Percentiles rank a stretch among this genome's conserved stretches.
phyloP scores from a whole-genome alignment of 495 filamentous ascomycete species.

The Aspergillus incahuasiensis region DNA sequence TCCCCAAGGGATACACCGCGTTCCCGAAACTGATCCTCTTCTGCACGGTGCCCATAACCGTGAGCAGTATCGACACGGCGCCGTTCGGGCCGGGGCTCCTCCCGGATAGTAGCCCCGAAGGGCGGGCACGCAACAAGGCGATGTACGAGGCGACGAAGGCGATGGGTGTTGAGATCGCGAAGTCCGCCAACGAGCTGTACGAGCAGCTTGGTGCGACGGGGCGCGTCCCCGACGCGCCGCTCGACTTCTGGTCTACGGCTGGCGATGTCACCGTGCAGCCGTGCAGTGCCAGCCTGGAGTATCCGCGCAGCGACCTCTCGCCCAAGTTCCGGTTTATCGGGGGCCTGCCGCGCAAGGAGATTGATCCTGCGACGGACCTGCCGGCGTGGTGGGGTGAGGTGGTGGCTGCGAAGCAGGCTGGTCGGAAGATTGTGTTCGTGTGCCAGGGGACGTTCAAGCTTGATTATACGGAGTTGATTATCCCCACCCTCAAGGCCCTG shows the following conservation, averaged over 20 bases:
- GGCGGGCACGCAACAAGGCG: too few species aligned
- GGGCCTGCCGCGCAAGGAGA: not conserved
- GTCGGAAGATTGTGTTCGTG: slow-evolving; percentile 2
- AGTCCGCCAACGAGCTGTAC: too few species aligned
- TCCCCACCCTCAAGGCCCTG: not conserved
- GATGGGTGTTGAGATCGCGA: too few species aligned
- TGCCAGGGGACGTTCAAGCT: slow-evolving; percentile 3
- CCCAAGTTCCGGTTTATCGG: slow-evolving; percentile 2
- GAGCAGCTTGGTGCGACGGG: too few species aligned
- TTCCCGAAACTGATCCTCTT: too few species aligned
- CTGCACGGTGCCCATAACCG: too few species aligned
- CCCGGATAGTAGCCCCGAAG: too few species aligned
- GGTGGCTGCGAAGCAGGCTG: not conserved
- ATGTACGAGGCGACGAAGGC: too few species aligned
- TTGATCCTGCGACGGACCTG: not conserved
- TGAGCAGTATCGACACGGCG: too few species aligned
- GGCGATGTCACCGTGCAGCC: not conserved
- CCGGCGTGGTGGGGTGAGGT: slow-evolving; percentile 5
- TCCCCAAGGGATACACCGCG: too few species aligned
- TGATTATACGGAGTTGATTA: not conserved
- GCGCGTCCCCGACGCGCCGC: not conserved
- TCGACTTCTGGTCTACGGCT: not conserved
- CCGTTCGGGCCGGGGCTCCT: too few species aligned
- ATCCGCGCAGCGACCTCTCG: slow-evolving; percentile 1
- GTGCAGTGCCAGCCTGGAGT: slow-evolving; percentile 5